phyloP scores from a whole-genome alignment of 495 filamentous ascomycete species.

The Beverwykella pulmonaria region DNA sequence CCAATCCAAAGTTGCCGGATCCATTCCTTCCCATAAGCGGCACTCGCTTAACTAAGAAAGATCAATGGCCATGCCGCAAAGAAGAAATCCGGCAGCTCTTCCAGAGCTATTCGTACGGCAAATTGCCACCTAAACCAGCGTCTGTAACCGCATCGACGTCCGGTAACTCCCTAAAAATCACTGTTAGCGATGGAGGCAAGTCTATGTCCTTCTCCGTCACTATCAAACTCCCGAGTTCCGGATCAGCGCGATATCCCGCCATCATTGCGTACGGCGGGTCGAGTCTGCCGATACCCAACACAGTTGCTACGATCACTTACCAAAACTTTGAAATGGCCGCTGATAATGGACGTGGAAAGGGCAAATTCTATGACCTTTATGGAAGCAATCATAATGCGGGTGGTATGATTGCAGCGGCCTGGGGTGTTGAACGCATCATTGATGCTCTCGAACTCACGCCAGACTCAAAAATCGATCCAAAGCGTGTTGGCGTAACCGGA shows the following conservation, averaged over 20 bases:
- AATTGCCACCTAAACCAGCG: constrained; percentile 33
- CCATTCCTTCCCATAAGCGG: constrained; percentile 33
- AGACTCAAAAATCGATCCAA: constrained; percentile 45
- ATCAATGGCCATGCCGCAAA: constrained; percentile 33
- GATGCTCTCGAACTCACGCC: constrained; percentile 50
- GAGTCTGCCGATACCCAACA: constrained; percentile 46
- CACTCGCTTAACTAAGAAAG: constrained; percentile 10
- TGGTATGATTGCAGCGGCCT: constrained; percentile 51
- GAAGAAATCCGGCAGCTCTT: constrained; percentile 30
- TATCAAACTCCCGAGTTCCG: constrained; percentile 37
- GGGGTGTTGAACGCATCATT: constrained; percentile 52
- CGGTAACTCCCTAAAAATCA: constrained; percentile 47
- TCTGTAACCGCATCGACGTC: constrained; percentile 42
- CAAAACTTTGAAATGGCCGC: constrained; percentile 34
- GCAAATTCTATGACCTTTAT: constrained; percentile 53
- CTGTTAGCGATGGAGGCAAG: constrained; percentile 41
- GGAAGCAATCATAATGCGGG: constrained; percentile 44
- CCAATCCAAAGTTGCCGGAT: constrained; percentile 30
- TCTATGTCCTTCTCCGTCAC: constrained; percentile 34
- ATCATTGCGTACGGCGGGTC: constrained; percentile 47
- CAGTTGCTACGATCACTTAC: constrained; percentile 49
- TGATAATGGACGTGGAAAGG: constrained; percentile 46
- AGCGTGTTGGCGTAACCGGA: constrained; percentile 49
- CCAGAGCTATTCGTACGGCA: constrained; percentile 32
- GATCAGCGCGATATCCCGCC: constrained; percentile 47